Base-by-base conservation (phyloP, 1,284 basidiomycete species). In the Sanghuangporus weigelae region DNA sequence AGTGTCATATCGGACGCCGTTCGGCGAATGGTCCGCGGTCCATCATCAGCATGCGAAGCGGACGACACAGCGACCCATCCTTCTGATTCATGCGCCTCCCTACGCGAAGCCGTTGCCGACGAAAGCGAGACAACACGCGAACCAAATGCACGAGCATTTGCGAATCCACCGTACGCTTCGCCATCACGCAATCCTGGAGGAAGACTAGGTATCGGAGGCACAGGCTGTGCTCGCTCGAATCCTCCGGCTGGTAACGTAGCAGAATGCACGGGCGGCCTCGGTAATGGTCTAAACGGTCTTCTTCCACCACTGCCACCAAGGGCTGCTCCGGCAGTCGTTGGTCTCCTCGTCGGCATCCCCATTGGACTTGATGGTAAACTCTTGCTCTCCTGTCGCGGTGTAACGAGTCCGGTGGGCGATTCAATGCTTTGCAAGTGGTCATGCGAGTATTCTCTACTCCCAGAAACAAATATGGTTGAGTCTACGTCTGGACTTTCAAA, bases 191-290 rank as follows among this genome's bases (percentile, higher is more conserved):
- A 10, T 3, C 2, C 36, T 19, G 16, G 3, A 7, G 59, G 59
- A 19, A 58, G 36, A 39, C 49, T 63, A 35, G 62, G 62, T 16
- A 59, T 46, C 3, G 62, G 62, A 11, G 62, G 62, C n/a, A 63
- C 40, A 46, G 26, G 26, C 16, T 14, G 14, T 38, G 7, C 53
- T 19, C 6, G 12, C 12, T 54, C 26, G 35, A 16, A 14, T n/a
- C 16, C 7, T 12, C 44, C 16, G 16, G 23, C 48, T 19, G 53
- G 53, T 12, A 36, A 31, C 14, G 36, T 40, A 46, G 49, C 35
- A 2, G 60, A 38, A 14, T 23, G 31, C 3, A 31, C 31, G 6
- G 60, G 60, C 3, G 53, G 54, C 26, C 16, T 54, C 16, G 51
- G 60, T 14, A 62, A 39, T 3, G 60, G 60, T 23, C 60, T 49